Percentiles rank a stretch among this genome's conserved stretches.
Evolutionary conservation across 495 filamentous ascomycete species (phyloP).

Genomic region (Penicillium coffeae): DNA sequence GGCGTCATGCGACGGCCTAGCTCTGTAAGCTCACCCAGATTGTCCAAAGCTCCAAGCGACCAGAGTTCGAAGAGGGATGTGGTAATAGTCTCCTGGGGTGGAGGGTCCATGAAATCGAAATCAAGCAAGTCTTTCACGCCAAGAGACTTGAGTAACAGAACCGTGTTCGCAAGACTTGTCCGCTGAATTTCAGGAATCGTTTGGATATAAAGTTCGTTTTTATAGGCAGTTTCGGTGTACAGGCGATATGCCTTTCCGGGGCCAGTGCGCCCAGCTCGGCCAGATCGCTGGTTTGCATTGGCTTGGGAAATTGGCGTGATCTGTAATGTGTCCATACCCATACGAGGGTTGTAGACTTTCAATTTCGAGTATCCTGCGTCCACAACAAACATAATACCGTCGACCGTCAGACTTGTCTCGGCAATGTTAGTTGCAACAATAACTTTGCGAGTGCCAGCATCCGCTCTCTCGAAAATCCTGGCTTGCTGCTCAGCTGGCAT

Average conservation of each 20-base stretch:
- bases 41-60: constrained; percentile 91
- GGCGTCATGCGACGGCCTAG: constrained; percentile 91
- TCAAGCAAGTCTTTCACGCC: constrained; percentile 93
- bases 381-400: constrained; percentile 99
- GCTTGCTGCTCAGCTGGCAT: constrained; percentile 98
- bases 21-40: constrained; percentile 85
- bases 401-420: constrained; percentile 95
- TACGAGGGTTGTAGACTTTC: constrained; percentile 96
- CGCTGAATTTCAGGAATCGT: constrained; percentile 98
- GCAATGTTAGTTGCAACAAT: constrained; percentile 99
- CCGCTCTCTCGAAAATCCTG: constrained; percentile 91
- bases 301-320: constrained; percentile 98
- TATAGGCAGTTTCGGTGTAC: constrained; percentile 91
- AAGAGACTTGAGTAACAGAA: constrained; percentile 88
- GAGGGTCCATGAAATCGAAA: constrained; percentile 99
- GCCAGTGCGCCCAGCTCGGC: constrained; percentile 90
- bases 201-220: constrained; percentile 95
- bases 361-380: constrained; percentile 95
- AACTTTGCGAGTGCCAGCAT: constrained; percentile 89
- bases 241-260: constrained; percentile 94
- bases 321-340: constrained; percentile 99
- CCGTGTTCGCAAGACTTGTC: constrained; percentile 92
- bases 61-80: constrained; percentile 97
- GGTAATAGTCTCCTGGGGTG: constrained; percentile 95
- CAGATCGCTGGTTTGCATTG: constrained; percentile 89